Evolutionary conservation across 1,284 basidiomycete genomes (phyloP), one percentile per base, ranked within the genome.

Genomic region (Lignosus rhinocerotis): DNA sequence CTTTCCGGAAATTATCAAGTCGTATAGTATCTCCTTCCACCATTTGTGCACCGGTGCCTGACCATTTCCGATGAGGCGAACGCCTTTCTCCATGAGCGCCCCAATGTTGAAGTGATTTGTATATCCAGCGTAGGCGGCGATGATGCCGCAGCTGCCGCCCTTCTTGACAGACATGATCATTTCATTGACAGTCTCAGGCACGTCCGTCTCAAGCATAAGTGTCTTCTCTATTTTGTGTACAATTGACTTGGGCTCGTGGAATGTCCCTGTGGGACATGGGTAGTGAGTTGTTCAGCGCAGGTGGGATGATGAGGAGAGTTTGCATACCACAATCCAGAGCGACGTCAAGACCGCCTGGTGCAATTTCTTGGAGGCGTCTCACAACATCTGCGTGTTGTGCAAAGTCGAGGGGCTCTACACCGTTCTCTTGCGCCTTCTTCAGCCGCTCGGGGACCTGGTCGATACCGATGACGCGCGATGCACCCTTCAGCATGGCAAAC

Each of bases 1-100:
- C 68, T 87, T 88, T 31, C 86, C 85, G 0, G 83, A 77, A 52
- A 81, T 74, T 68, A 92, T 82, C 60, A 81, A 84, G 43, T 85
- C 79, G 59, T 87, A 73, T 51, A 90, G 70, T 54, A 91, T 83
- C 66, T 89, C 83, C 54, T 89, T 75, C 88, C 88, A 91, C 74
- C 90, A 92, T 52, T 80, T 77, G 69, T 89, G 87, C 0, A 87
- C 85, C 1, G 90, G 90, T 0, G 89, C 89, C 73, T 87, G 85
- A 1, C 87, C 87, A 64, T 88, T 87, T 3, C 87, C 87, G 65
- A 89, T 87, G 53, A 89, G 75, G 62, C 86, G 75, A 17, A 88
- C 74, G 1, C 85, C 85, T 72, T 89, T 90, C 77, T 93, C 88
- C 90, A 93, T 92, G 48, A 93, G 67, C 0, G 89, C 86, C 3